Evolutionary conservation across 1,284 basidiomycete species (phyloP), one percentile per base, ranked within the genome.

Genomic region (Lentinula novae-zelandiae): DNA sequence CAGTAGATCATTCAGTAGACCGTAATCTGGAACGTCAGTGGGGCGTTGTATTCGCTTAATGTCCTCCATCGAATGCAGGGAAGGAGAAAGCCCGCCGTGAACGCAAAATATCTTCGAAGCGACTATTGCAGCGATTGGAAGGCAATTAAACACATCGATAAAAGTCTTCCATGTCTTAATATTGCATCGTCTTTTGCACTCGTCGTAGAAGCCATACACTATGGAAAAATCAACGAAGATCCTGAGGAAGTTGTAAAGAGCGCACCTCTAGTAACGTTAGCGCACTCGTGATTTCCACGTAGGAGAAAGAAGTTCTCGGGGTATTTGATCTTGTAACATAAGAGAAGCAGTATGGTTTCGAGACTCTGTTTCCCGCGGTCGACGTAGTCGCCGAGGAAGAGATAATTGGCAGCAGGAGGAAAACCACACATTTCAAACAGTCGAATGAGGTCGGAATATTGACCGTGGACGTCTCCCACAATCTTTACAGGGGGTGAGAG

Each of bases 161-260:
- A 99, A 99, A 12, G 95, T 96, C 80, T 98, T 99, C 97, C 97
- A 99, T 44, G 95, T 96, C 81, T 99, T 99, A 84, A 99, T 96
- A 76, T 98, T 98, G 82, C 95, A 96, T 67, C 97, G 87, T 71
- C 97, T 89, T 80, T 99, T 99, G 84, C 97, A 99, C 79, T 99
- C 96, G 78, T 99, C 96, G 76, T 99, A 99, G 78, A 99, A 99
- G 46, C 96, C 96, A 72, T 99, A 99, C 33, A 99, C 96, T 95
- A 72, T 42, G 40, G 42, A 22, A 7, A 17, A 59, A 39, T 59
- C 63, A 42, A 54, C 58, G 66, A 69, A 66, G 67, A 67, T 64
- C 62, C 55, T 62, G 39, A 59, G 46, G 53, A 17, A 61, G 53
- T 58, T 52, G 62, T 52, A 61, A 31, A 44, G 31, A 53, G 51